phyloP scores from a whole-genome alignment of 768 basidiomycete genomes.

The Auricularia sp. region DNA sequence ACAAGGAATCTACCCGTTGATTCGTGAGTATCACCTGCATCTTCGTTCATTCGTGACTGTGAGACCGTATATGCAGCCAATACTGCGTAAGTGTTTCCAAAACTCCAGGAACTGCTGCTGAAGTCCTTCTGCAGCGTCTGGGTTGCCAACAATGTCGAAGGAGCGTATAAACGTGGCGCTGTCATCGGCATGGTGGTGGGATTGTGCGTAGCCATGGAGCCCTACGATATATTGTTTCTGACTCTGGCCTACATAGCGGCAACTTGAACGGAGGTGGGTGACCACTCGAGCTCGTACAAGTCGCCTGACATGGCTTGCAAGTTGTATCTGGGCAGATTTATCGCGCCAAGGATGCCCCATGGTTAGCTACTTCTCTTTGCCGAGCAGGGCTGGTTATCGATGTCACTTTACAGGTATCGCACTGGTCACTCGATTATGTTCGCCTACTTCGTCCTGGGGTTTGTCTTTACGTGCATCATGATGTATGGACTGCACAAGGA shows the following conservation, averaged over 20 bases:
- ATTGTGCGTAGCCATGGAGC: constrained; percentile 31
- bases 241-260: constrained; percentile 21
- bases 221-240: background rate
- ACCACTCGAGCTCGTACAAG: constrained; percentile 53
- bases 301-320: background rate
- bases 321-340: constrained; percentile 30
- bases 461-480: constrained; percentile 36
- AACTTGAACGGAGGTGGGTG: constrained; percentile 70
- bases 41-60: no score
- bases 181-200: constrained; percentile 59
- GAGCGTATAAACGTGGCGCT: constrained; percentile 65
- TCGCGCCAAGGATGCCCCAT: constrained; percentile 52
- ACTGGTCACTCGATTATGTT: constrained; percentile 15
- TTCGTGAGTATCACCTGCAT: constrained; percentile 15
- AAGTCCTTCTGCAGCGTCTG: constrained; percentile 38
- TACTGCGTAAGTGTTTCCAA: constrained; percentile 33
- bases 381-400: background rate
- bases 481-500: constrained; percentile 41
- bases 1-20: constrained; percentile 54
- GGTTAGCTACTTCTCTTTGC: constrained; percentile 25
- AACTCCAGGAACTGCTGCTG: background rate
- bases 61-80: constrained; percentile 28
- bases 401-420: background rate
- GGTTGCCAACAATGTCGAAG: constrained; percentile 67
- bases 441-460: constrained; percentile 58